Base-by-base conservation (phyloP, 225 moss, liverwort and hornwort genomes). In the Bryum argenteum region DNA sequence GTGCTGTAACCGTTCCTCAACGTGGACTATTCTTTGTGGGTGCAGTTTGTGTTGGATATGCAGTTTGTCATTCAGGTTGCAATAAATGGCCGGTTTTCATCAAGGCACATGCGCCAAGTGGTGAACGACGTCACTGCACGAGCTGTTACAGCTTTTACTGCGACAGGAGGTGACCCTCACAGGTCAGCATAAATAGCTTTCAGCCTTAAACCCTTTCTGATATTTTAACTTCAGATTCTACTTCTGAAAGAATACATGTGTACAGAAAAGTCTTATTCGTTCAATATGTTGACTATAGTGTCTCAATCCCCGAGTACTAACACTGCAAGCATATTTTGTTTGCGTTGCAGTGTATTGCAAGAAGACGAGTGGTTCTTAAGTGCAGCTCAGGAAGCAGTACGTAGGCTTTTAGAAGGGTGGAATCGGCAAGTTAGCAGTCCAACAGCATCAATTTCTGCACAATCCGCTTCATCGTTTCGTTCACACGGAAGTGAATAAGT, bases 361-460 rank as follows among this genome's bases (percentile, higher is more conserved):
- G 91, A 91, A 55, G 93, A 96, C 37, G 90, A 89, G 51, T 93
- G 93, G 93, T 91, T 96, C 61, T 80, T 85, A 41, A 88, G 1
- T 61, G 87, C 89, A 67, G 91, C 90, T 71, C 91, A 89, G 73
- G 91, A 93, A 51, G 86, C 88, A 19, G 78, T 90, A 37, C 84
- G 82, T 18, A 90, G 71, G 70, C 84, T 93, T 59, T 76, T 89
- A 20, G 76, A 84, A 76, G 89, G 81, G 28, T 91, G 88, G 90
- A 80, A 89, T 62, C 79, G 83, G 59, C 85, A 89, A 72, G 91
- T 86, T 54, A 88, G 89, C 70, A 96, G 93, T 75, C 96, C 93
- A 54, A 96, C 96, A 56, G 90, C 90, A 68, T 96, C 96, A 54
- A 80, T 96, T 58, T 91, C 93, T 72, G 91, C 89, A 50, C 93